Conservation (phyloP, 2,329 filamentous ascomycete species). For the Biscogniauxia marginata region DNA sequence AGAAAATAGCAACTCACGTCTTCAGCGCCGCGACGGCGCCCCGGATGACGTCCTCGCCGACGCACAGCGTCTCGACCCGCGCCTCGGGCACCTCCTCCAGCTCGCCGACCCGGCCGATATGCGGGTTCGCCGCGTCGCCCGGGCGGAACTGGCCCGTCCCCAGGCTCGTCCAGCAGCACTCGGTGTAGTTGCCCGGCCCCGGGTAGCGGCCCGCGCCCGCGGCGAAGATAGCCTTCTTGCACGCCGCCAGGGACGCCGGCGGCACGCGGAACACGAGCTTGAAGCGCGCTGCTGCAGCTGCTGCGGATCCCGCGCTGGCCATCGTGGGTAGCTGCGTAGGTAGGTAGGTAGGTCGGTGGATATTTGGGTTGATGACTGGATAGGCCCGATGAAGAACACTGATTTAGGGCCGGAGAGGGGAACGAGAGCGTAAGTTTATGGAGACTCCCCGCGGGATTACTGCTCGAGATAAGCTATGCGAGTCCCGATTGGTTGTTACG, state of each 20-base stretch:
- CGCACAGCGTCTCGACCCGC: constrained; percentile 61
- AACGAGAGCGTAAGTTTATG: not conserved
- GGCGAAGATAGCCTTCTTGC: constrained; percentile 56
- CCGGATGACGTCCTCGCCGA: constrained; percentile 55
- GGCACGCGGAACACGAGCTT: constrained; percentile 54
- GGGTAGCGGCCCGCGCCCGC: constrained; percentile 56
- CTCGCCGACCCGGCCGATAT: constrained; percentile 57
- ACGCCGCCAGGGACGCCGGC: constrained; percentile 40
- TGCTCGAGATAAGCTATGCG: too few species aligned
- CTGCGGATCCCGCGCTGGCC: not conserved
- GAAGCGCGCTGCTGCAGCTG: constrained; percentile 21
- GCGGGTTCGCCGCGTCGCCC: constrained; percentile 58
- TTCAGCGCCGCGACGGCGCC: constrained; percentile 64
- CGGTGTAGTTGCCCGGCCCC: constrained; percentile 51
- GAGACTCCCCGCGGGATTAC: too few species aligned
- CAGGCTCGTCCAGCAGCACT: constrained; percentile 49
- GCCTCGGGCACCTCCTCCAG: constrained; percentile 61
- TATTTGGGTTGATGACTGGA: too few species aligned
- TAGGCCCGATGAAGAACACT: too few species aligned
- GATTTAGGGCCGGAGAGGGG: not conserved
- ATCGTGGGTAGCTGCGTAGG: not conserved
- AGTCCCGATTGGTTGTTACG: too few species aligned
- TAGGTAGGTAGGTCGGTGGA: not conserved
- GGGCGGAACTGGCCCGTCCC: constrained; percentile 68
- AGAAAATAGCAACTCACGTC: constrained; percentile 49